Base-by-base conservation (phyloP, 495 filamentous ascomycete species). In the Xylaria cubensis region DNA sequence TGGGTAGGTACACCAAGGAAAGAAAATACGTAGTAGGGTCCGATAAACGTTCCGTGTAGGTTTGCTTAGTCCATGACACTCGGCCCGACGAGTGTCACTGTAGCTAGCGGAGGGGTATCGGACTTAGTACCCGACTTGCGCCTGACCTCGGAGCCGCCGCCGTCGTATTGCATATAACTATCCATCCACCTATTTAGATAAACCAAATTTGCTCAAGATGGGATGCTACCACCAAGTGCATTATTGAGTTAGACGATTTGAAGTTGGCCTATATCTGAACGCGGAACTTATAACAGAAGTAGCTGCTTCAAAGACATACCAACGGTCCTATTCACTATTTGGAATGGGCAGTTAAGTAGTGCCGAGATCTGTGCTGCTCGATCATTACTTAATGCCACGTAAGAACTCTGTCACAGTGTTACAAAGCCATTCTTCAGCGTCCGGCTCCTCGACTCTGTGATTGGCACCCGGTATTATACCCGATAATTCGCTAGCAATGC, bases 391-490 rank as follows among this genome's bases (percentile, higher is more conserved):
- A 21, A 84, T 70, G 48, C 64, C 76, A 46, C 69, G 72, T 56
- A 86, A 51, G 72, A 86, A 86, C 64, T 74, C 64, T 21, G 71
- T 71, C 19, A 85, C 82, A 34, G 79, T 77, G 6, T 80, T 76
- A 12, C 75, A 78, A 26, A 86, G 76, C 81, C 80, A 84, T 56
- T 73, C 55, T 71, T 81, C 76, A 34, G 82, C 79, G 41, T 74
- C 72, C 0, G 70, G 72, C 56, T 82, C 73, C 24, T 82, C 80
- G 41, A 85, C 84, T 39, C 76, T 76, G 55, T 86, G 84, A 19
- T 78, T 77, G 3, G 84, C 83, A 15, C 79, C 82, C 0, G 84
- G 84, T 69, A 86, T 84, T 6, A 78, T 69, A 15, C 80, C 82
- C 17, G 81, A 83, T 2, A 84, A 70, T 34, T 76, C 75, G 67